These are phyloP conservation scores for Rubus idaeus DNA, from an alignment of 306 rosid species.

Conservation along the genomic window DNA sequence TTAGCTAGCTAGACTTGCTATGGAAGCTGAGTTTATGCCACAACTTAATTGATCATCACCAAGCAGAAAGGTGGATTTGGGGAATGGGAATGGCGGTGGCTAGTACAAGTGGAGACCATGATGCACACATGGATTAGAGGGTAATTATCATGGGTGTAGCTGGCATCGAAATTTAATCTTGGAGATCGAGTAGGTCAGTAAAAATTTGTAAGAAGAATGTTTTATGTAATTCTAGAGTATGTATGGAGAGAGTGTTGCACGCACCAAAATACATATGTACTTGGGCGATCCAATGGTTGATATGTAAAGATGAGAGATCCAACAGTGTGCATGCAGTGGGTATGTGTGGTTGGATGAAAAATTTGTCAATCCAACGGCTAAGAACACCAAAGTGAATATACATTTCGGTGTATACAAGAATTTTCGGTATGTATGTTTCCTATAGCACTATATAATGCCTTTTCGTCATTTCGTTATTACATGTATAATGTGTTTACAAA, in stretches of 20 bases:
- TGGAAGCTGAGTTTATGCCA: conserved; percentile 1
- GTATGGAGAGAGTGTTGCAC: too few species aligned
- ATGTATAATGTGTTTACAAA: too few species aligned
- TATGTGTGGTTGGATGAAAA: too few species aligned
- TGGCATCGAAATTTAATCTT: not conserved
- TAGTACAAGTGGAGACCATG: conserved; percentile 1
- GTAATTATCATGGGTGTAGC: not conserved
- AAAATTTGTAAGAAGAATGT: not conserved
- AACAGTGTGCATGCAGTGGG: too few species aligned
- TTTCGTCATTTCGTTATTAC: too few species aligned
- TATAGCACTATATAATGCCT: not conserved
- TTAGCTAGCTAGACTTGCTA: conserved; percentile 13
- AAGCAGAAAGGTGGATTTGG: conserved; percentile 39
- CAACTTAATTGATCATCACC: conserved; percentile 8
- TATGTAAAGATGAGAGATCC: too few species aligned
- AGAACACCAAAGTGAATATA: too few species aligned
- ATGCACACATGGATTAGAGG: not conserved
- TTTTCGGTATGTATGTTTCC: too few species aligned
- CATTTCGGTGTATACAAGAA: too few species aligned
- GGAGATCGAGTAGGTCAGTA: not conserved
- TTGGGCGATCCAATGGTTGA: too few species aligned
- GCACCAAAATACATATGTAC: too few species aligned
- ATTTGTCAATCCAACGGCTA: too few species aligned
- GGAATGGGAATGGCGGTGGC: conserved; percentile 54
- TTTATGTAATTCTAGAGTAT: not conserved